phyloP scores from a whole-genome alignment of 768 basidiomycete species.

The Pholiota conissans region DNA sequence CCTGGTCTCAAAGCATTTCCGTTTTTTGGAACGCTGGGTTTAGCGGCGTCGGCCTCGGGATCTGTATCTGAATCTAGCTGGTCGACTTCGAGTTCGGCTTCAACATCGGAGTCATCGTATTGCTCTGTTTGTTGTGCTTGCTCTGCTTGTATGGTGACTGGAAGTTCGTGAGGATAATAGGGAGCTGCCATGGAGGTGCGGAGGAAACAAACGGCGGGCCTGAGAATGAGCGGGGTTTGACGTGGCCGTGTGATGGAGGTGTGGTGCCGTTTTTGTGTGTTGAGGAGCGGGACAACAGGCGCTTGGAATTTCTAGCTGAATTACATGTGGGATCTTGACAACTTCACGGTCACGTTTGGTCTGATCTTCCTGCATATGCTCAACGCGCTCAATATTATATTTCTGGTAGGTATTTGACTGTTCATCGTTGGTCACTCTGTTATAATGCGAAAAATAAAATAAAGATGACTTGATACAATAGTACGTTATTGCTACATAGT shows the following conservation, averaged over 20 bases:
- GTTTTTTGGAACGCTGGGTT: constrained; percentile 24
- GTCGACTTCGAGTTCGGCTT: constrained; percentile 67
- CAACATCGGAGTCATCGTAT: constrained; percentile 45
- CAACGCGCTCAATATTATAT: not conserved
- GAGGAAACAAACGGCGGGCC: constrained; percentile 4
- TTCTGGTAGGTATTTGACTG: not conserved
- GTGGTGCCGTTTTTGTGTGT: not conserved
- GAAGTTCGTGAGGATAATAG: constrained; percentile 8
- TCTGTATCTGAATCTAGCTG: constrained; percentile 62
- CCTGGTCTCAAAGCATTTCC: constrained; percentile 24
- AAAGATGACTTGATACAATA: too few species aligned
- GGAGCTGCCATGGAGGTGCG: constrained; percentile 12
- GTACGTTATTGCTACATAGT: constrained; percentile 1
- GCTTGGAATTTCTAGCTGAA: not conserved
- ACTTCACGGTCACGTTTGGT: constrained; percentile 26
- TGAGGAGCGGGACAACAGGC: constrained; percentile 4
- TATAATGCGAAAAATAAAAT: too few species aligned
- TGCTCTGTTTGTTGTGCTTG: not conserved
- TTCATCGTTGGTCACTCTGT: too few species aligned
- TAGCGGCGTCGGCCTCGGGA: constrained; percentile 31
- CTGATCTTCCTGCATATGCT: not conserved
- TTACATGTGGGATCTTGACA: constrained; percentile 21
- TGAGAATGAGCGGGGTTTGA: not conserved
- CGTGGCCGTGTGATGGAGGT: not conserved
- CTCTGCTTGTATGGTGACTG: not conserved